A percentile compares a stretch with the other conserved stretches of the same genome.
Conservation (phyloP, 805 yeast species). For the Teunomyces pallodes region DNA sequence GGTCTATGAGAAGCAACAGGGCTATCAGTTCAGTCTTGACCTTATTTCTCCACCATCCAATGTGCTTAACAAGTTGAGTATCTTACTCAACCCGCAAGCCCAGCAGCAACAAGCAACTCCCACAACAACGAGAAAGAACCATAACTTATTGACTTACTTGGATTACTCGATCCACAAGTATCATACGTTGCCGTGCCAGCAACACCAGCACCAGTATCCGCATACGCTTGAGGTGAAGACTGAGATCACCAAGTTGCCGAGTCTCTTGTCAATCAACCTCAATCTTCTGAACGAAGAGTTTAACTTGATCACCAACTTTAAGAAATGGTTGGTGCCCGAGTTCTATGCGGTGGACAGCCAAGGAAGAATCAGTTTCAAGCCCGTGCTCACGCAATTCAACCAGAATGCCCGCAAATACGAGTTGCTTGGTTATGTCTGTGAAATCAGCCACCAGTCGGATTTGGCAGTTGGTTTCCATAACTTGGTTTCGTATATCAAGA, state of each 20-base stretch:
- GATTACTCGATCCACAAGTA: constrained; percentile 59
- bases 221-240: constrained; percentile 50
- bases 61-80: constrained; percentile 21
- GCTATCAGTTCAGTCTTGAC: constrained; percentile 42
- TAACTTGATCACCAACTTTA: constrained; percentile 45
- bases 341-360: constrained; percentile 45
- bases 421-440: constrained; percentile 67
- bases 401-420: constrained; percentile 51
- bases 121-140: constrained; percentile 12
- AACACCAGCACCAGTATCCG: constrained; percentile 39
- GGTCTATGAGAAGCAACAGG: constrained; percentile 29
- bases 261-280: constrained; percentile 61
- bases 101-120: constrained; percentile 13
- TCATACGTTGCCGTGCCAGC: constrained; percentile 47
- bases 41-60: constrained; percentile 38
- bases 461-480: constrained; percentile 46
- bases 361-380: constrained; percentile 35
- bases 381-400: constrained; percentile 24
- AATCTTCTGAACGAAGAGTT: constrained; percentile 55
- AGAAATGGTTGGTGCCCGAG: constrained; percentile 61
- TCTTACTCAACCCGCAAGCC: constrained; percentile 12
- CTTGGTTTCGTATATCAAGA: constrained; percentile 56
- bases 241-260: constrained; percentile 56
- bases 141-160: constrained; percentile 45
- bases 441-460: constrained; percentile 49